Evolutionary conservation across 352 stramenopile genomes (phyloP).

Genomic region (Globisporangium splendens): DNA sequence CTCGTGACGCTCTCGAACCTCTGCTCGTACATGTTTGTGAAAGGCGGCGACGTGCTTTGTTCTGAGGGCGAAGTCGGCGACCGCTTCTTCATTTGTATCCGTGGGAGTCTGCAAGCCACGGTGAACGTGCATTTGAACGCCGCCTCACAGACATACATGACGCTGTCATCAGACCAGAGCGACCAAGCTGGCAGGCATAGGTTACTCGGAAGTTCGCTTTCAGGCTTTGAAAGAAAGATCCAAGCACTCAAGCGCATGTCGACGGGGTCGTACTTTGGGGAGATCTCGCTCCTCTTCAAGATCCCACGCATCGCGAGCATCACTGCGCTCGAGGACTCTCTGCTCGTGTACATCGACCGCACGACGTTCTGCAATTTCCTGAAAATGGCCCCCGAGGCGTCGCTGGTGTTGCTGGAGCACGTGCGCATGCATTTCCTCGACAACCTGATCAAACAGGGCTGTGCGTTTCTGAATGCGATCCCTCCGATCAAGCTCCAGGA

Average conservation of each 20-base stretch:
- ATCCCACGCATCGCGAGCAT: constrained; percentile 67
- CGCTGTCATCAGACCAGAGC: constrained; percentile 3
- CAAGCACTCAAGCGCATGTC: constrained; percentile 52
- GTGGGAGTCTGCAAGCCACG: constrained; percentile 44
- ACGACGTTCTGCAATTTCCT: constrained; percentile 69
- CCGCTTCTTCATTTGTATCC: constrained; percentile 71
- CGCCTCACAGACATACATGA: constrained; percentile 21
- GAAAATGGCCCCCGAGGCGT: constrained; percentile 56
- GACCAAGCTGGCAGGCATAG: background rate
- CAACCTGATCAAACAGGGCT: constrained; percentile 57
- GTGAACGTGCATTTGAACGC: constrained; percentile 33
- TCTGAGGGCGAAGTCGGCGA: constrained; percentile 58
- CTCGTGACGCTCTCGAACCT: constrained; percentile 62
- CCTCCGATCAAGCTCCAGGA: constrained; percentile 51
- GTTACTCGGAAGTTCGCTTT: constrained; percentile 4
- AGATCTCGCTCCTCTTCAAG: constrained; percentile 71
- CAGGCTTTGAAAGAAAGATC: constrained; percentile 27
- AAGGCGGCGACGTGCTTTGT: constrained; percentile 43
- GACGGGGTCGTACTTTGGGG: constrained; percentile 61
- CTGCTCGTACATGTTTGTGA: constrained; percentile 64
- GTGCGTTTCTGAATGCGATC: constrained; percentile 50
- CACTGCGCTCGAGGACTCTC: constrained; percentile 50
- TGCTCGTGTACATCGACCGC: constrained; percentile 70
- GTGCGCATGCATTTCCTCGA: constrained; percentile 58
- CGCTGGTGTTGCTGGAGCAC: constrained; percentile 53